phyloP scores from a whole-genome alignment of 768 basidiomycete species.

The Heimioporus sp. region DNA sequence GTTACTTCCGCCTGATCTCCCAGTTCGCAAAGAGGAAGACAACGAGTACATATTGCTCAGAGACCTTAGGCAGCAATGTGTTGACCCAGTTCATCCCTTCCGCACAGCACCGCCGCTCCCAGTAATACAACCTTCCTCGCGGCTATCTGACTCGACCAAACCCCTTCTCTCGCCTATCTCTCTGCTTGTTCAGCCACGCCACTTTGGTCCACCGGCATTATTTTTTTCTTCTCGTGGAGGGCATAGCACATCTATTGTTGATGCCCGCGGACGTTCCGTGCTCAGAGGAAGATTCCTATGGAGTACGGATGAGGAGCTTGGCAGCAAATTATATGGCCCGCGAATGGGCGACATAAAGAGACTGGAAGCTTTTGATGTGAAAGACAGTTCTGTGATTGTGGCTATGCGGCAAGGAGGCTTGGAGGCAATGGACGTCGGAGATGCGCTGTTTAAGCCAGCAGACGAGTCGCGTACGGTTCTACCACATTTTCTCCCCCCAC shows the following conservation, averaged over 20 bases:
- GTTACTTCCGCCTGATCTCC: constrained; percentile 76
- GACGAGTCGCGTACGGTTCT: constrained; percentile 72
- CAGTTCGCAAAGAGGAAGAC: constrained; percentile 77
- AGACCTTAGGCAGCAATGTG: constrained; percentile 72
- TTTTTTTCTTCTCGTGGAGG: constrained; percentile 90
- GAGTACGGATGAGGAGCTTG: constrained; percentile 62
- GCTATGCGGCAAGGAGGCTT: constrained; percentile 86
- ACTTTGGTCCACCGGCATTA: constrained; percentile 83
- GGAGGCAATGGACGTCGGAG: constrained; percentile 76
- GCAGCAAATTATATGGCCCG: constrained; percentile 33
- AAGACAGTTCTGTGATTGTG: constrained; percentile 72
- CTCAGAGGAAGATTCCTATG: constrained; percentile 78
- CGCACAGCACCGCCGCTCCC: constrained; percentile 43
- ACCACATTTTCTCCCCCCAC: constrained; percentile 67
- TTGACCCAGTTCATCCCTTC: constrained; percentile 84
- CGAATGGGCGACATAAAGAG: constrained; percentile 83
- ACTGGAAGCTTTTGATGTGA: constrained; percentile 78
- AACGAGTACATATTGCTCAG: constrained; percentile 62
- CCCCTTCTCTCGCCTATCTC: constrained; percentile 73
- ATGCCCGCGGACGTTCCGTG: constrained; percentile 81
- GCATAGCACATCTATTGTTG: constrained; percentile 85
- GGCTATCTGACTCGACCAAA: constrained; percentile 40
- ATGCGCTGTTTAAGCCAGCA: constrained; percentile 76
- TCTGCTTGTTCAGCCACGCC: constrained; percentile 70
- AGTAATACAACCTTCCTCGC: constrained; percentile 23